Evolutionary conservation across 83 land plant genomes (phyloP), one percentile per base, ranked within the genome.

Genomic region (Thuja plicata): DNA sequence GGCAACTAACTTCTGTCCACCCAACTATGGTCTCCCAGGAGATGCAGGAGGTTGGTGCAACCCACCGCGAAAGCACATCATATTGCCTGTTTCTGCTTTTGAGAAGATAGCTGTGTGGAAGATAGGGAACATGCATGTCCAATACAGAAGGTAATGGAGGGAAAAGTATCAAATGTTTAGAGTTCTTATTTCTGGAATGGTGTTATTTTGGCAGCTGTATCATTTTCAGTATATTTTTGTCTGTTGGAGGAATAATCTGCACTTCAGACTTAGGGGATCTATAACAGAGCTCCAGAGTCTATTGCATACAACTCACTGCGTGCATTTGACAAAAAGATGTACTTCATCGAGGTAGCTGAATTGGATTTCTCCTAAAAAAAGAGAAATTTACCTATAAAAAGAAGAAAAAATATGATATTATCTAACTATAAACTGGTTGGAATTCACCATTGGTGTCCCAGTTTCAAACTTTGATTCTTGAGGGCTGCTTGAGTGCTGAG

Each of bases 41-140:
- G 95, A 93, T 46, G 94, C 88, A 74, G 96, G 96, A 27, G 97
- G 96, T n/a, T 87, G 87, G 70, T 94, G 97, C 89, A 96, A 94
- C 86, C 93, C 92, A 17, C 96, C 94, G n/a, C 94, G 89, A 52
- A 80, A 84, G 87, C 96, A 96, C 57, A 91, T 96, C 57, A 90
- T 93, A 17, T 88, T 94, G 87, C 96, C 96, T 45, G 92, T 94
- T 85, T 89, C 93, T 86, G 96, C 96, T 16, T 96, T 93, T 37
- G 96, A 96, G 90, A 94, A 93, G 92, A 93, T 96, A 71, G 97
- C 97, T 45, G 84, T 92, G 55, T 96, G 96, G 96, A 96, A 93
- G 79, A 96, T 94, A 73, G 95, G 92, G 19, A 92, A 90, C 79
- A 92, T 96, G 94, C 91, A 94, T 30, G 92, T 96, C 38, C 94